Percentiles rank a stretch among this genome's conserved stretches.
These are phyloP conservation scores for Spathaspora sp. DNA, from an alignment of 1,139 yeast genomes.

Conservation along the genomic window DNA sequence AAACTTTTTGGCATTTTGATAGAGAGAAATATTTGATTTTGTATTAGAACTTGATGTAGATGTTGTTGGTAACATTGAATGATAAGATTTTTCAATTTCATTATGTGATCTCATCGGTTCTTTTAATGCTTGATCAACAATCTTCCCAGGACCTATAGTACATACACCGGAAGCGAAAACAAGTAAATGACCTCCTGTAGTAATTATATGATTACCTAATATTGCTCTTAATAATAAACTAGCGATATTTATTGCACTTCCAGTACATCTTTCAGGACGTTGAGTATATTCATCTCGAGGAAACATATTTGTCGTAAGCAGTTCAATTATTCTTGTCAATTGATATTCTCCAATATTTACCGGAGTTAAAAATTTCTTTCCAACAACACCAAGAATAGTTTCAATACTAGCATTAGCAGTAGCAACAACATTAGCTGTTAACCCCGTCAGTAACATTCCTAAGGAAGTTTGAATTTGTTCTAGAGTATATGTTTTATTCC, in stretches of 20 bases:
- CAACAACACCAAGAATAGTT: constrained; percentile 26
- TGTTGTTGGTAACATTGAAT: constrained; percentile 33
- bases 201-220: constrained; percentile 37
- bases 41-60: constrained; percentile 24
- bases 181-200: constrained; percentile 61
- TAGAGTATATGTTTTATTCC: constrained; percentile 51
- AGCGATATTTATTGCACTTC: constrained; percentile 66
- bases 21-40: constrained; percentile 33
- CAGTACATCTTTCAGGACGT: constrained; percentile 62
- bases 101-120: constrained; percentile 61
- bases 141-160: constrained; percentile 56
- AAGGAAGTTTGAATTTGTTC: constrained; percentile 53
- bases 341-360: constrained; percentile 56
- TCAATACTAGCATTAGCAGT: constrained; percentile 7
- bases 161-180: constrained; percentile 61
- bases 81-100: constrained; percentile 49
- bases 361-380: constrained; percentile 45
- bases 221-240: constrained; percentile 47
- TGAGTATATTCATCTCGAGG: constrained; percentile 43
- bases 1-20: constrained; percentile 36
- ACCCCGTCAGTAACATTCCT: constrained; percentile 49
- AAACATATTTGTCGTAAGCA: constrained; percentile 53
- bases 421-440: constrained; percentile 18
- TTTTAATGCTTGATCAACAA: constrained; percentile 47
- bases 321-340: constrained; percentile 53